Base-by-base conservation (phyloP, 106 monocot species). In the Triglochin maritima region DNA sequence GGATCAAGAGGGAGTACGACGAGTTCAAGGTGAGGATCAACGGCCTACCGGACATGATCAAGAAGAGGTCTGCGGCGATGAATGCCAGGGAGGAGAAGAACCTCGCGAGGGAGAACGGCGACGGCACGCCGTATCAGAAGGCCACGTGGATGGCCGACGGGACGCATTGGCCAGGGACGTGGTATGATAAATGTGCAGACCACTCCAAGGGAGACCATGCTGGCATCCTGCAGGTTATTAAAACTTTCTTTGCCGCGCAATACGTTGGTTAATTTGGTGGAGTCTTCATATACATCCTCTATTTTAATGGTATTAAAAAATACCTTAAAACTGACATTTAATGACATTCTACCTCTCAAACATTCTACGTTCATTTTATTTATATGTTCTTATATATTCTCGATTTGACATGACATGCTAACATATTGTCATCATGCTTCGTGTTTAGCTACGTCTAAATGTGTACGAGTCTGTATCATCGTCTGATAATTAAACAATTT, bases 1-100 rank as follows among this genome's bases (percentile, higher is more conserved):
- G 90, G 90, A 90, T 95, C 71, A 90, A 90, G 79, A 71, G 94
- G 3, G 90, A 95, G 78, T 95, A 95, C 75, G 94, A 90, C 29
- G 94, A 90, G 72, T 90, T 95, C 81, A 90, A 90, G 84, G 83
- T 95, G 4, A 71, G 87, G 46, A 87, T 95, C 76, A 90, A 95
- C 60, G 77, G 80, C 11, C 77, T 95, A n/a, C 94, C 94, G 0
- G 89, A 89, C 46, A 46, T 71, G 10, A 94, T 94, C 14, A 69
- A 63, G 29, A 74, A 74, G 46, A 80, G 94, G 15, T 78, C 81
- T 3, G 77, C 77, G 15, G 44, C 60, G 4, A 13, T 85, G 43
- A 90, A 94, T 60, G 15, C 59, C 3, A 66, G 70, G 50, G 87
- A 92, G 72, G 92, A 92, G 58, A 64, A 16, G 46, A 82, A 74